phyloP scores from a whole-genome alignment of 225 moss, liverwort and hornwort species.

The Polytrichum commune region DNA sequence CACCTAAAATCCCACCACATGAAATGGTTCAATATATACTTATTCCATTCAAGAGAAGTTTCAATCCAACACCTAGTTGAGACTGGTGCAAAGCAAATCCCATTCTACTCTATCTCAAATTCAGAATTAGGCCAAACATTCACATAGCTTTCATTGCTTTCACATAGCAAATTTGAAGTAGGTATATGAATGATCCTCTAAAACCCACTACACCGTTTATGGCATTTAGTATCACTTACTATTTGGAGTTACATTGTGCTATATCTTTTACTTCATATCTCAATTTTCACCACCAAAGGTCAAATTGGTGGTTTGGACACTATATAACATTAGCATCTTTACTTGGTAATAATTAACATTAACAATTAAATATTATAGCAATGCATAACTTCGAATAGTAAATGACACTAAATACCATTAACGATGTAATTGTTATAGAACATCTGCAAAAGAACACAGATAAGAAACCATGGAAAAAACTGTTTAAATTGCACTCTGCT shows the following conservation, averaged over 20 bases:
- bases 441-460: background rate
- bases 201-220: background rate
- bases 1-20: background rate
- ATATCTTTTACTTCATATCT: no score
- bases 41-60: background rate
- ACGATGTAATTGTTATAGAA: background rate
- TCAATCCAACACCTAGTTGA: slow-evolving; percentile 2
- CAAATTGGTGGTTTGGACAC: no score
- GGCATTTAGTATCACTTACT: no score
- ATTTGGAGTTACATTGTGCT: no score
- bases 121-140: background rate
- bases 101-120: background rate
- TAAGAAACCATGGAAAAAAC: slow-evolving; percentile 1
- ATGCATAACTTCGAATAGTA: no score
- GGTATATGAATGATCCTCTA: background rate
- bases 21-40: background rate
- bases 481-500: background rate
- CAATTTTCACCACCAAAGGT: no score
- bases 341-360: no score
- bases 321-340: no score
- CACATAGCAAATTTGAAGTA: slow-evolving; percentile 1
- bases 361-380: no score
- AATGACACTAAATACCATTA: no score
- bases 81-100: background rate
- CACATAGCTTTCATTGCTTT: background rate